A percentile compares a stretch with the other conserved stretches of the same genome.
These are phyloP conservation scores for Marasmius sp. DNA, from an alignment of 1,284 basidiomycete species.

Conservation along the genomic window DNA sequence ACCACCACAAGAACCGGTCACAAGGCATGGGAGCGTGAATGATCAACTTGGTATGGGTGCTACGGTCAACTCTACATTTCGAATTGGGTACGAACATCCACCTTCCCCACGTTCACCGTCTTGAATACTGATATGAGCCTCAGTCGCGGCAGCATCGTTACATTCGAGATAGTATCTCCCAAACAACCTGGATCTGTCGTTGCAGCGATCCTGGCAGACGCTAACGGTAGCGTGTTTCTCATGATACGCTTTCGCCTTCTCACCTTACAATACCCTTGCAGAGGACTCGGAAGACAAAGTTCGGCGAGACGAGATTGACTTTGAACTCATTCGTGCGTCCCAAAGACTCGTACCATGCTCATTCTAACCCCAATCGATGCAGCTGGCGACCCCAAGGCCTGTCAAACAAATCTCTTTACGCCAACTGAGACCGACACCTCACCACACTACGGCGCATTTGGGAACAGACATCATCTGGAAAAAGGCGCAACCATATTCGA, in stretches of 20 bases:
- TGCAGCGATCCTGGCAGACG: slow-evolving; percentile 5
- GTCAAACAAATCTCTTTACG: slow-evolving; percentile 48
- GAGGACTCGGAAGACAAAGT: not conserved
- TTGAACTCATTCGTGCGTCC: slow-evolving; percentile 40
- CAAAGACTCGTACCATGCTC: not conserved
- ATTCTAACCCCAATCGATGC: not conserved
- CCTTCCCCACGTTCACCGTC: not conserved
- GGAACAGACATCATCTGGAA: slow-evolving; percentile 30
- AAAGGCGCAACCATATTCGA: slow-evolving; percentile 19
- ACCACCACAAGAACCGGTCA: slow-evolving; percentile 32
- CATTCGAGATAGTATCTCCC: not conserved
- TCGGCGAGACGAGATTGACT: slow-evolving; percentile 42
- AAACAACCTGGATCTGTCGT: not conserved
- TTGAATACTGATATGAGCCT: not conserved
- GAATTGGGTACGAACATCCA: slow-evolving; percentile 26
- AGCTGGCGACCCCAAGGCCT: slow-evolving; percentile 32
- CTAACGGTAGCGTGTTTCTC: not conserved
- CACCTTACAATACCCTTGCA: not conserved
- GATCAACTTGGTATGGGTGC: slow-evolving; percentile 37
- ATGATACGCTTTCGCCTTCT: not conserved
- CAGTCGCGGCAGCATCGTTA: not conserved
- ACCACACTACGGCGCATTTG: slow-evolving; percentile 41
- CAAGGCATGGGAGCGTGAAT: slow-evolving; percentile 33
- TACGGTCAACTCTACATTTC: slow-evolving; percentile 44
- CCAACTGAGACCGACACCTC: slow-evolving; percentile 29